These are phyloP conservation scores for Pythium brachiatum DNA, from an alignment of 352 stramenopile genomes.

Conservation along the genomic window DNA sequence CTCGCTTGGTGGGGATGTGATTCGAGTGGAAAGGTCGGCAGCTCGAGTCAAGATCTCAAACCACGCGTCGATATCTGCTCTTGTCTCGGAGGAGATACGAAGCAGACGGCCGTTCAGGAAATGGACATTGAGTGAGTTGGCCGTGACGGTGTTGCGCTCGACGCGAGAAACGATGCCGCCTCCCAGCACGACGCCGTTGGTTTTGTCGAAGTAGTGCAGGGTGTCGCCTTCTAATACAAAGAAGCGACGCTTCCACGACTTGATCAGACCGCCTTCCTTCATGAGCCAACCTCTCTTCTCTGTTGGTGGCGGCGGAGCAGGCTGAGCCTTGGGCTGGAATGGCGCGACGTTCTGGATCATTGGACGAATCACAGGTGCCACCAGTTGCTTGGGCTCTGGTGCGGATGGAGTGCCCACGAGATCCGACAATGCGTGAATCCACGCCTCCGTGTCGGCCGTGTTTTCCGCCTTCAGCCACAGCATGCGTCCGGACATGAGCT, in stretches of 20 bases:
- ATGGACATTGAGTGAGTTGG: slow-evolving; percentile 41
- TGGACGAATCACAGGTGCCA: slow-evolving; percentile 13
- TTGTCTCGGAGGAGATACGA: slow-evolving; percentile 44
- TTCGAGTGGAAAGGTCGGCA: slow-evolving; percentile 1
- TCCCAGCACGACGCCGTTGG: slow-evolving; percentile 33
- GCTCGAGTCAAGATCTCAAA: slow-evolving; percentile 34
- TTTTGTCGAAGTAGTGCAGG: slow-evolving; percentile 55
- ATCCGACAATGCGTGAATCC: slow-evolving; percentile 46
- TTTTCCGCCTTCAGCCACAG: slow-evolving; percentile 51
- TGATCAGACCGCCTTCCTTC: slow-evolving; percentile 42
- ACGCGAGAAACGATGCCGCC: slow-evolving; percentile 53
- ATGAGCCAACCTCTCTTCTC: slow-evolving; percentile 61
- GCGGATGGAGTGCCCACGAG: slow-evolving; percentile 7
- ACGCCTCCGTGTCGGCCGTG: slow-evolving; percentile 42
- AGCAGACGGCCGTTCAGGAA: slow-evolving; percentile 46
- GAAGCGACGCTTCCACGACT: slow-evolving; percentile 66
- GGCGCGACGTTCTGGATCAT: slow-evolving; percentile 2
- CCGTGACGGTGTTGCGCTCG: slow-evolving; percentile 27
- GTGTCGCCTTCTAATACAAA: slow-evolving; percentile 54
- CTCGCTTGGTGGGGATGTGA: not conserved
- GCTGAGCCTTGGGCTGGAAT: not conserved
- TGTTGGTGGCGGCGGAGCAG: not conserved
- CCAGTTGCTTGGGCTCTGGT: not conserved
- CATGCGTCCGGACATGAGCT: slow-evolving; percentile 49
- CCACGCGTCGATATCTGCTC: slow-evolving; percentile 49